These are phyloP conservation scores for Immersiporthe knoxdaviesiana DNA, from an alignment of 2,329 filamentous ascomycete genomes.

Conservation along the genomic window DNA sequence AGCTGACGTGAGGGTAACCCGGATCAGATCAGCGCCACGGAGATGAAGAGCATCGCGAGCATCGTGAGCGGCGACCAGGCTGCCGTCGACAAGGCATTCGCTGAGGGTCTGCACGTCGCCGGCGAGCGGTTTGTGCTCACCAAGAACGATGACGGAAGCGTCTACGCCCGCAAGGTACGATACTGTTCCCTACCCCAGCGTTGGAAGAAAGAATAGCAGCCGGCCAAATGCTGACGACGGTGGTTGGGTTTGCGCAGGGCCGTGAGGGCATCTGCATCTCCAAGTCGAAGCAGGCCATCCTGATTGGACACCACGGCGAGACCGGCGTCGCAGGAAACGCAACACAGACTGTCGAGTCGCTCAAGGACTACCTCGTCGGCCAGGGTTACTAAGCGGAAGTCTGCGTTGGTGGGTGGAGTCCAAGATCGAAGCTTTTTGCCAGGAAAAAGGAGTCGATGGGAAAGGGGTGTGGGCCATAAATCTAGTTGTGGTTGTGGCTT, in stretches of 20 bases:
- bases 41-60: constrained; percentile 61
- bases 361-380: constrained; percentile 85
- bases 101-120: constrained; percentile 73
- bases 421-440: background rate
- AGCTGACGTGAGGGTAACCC: constrained; percentile 14
- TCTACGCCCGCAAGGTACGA: constrained; percentile 85
- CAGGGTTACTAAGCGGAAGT: constrained; percentile 67
- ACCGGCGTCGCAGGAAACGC: constrained; percentile 73
- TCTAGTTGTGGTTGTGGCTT: constrained; percentile 18
- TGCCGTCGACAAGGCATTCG: constrained; percentile 67
- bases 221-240: constrained; percentile 16
- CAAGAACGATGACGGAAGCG: constrained; percentile 73
- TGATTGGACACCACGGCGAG: constrained; percentile 86
- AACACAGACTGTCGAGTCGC: constrained; percentile 75
- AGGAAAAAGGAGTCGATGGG: constrained; percentile 9
- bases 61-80: constrained; percentile 51
- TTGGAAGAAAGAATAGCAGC: background rate
- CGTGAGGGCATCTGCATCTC: constrained; percentile 79
- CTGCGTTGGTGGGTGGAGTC: constrained; percentile 27
- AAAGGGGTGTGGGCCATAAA: constrained; percentile 17
- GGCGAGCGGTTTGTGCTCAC: constrained; percentile 80
- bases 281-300: constrained; percentile 87
- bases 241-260: constrained; percentile 50
- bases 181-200: no score
- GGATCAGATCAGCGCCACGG: constrained; percentile 56